Percentiles rank a stretch among this genome's conserved stretches.
phyloP scores from a whole-genome alignment of 495 filamentous ascomycete genomes.

The Filosporella fistucella region DNA sequence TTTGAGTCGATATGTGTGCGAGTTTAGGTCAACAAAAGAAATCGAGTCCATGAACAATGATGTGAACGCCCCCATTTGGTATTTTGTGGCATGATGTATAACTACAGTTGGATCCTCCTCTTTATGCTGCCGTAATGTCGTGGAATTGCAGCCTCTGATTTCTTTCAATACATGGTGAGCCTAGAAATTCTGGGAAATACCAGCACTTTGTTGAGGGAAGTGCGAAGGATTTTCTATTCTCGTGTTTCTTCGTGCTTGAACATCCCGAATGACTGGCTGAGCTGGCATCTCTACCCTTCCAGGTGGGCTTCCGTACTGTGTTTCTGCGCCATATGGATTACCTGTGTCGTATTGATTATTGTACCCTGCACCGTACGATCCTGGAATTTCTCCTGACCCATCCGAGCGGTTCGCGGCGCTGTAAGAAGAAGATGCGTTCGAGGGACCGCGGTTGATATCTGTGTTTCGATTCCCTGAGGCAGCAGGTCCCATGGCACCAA shows the following conservation, averaged over 20 bases:
- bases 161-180: constrained; percentile 8
- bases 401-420: constrained; percentile 80
- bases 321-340: constrained; percentile 26
- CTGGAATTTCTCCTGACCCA: constrained; percentile 67
- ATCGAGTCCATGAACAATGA: constrained; percentile 1
- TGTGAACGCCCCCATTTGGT: constrained; percentile 20
- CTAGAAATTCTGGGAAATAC: constrained; percentile 98
- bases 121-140: not conserved
- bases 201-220: constrained; percentile 86
- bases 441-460: constrained; percentile 83
- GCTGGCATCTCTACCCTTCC: constrained; percentile 33
- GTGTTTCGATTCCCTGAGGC: constrained; percentile 54
- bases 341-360: constrained; percentile 47
- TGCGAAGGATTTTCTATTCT: constrained; percentile 86
- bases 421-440: constrained; percentile 95
- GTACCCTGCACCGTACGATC: constrained; percentile 41
- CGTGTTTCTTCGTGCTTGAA: constrained; percentile 85
- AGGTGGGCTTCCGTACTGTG: constrained; percentile 33
- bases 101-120: constrained; percentile 13
- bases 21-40: constrained; percentile 16
- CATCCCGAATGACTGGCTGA: constrained; percentile 89
- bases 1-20: constrained; percentile 13
- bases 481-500: constrained; percentile 72
- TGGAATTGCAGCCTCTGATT: not conserved
- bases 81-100: constrained; percentile 14